Conservation (phyloP, 306 rosid species). For the Pyrus betulifolia region DNA sequence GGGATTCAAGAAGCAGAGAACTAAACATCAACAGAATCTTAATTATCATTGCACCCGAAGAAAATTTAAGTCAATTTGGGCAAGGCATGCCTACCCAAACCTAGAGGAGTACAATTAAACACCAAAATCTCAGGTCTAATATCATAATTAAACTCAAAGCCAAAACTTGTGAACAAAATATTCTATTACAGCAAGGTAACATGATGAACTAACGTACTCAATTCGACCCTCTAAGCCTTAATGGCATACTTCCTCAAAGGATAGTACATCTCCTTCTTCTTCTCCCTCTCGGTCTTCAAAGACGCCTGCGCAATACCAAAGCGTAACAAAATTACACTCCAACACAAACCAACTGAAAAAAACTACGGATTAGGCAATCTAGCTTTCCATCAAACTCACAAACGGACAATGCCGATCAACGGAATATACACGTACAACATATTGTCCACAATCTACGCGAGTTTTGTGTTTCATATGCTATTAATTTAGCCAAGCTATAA, state of each 20-base stretch:
- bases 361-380: not conserved
- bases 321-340: not conserved
- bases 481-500: not conserved
- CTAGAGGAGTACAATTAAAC: not conserved
- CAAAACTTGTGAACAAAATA: constrained; percentile 23
- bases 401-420: not conserved
- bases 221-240: constrained; percentile 50
- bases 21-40: not conserved
- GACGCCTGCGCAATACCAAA: constrained; percentile 40
- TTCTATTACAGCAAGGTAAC: not conserved
- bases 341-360: not conserved
- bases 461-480: not conserved
- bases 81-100: constrained; percentile 2
- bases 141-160: constrained; percentile 4
- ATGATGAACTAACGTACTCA: constrained; percentile 7
- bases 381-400: not conserved
- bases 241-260: constrained; percentile 85
- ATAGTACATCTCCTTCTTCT: constrained; percentile 71
- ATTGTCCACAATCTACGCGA: too few species aligned
- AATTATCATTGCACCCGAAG: not conserved
- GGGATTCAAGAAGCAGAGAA: too few species aligned
- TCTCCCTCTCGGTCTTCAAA: constrained; percentile 72
- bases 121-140: constrained; percentile 6
- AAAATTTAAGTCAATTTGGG: not conserved
- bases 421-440: too few species aligned